These are phyloP conservation scores for Cercospora sp. DNA, from an alignment of 2,329 filamentous ascomycete species.

Conservation along the genomic window DNA sequence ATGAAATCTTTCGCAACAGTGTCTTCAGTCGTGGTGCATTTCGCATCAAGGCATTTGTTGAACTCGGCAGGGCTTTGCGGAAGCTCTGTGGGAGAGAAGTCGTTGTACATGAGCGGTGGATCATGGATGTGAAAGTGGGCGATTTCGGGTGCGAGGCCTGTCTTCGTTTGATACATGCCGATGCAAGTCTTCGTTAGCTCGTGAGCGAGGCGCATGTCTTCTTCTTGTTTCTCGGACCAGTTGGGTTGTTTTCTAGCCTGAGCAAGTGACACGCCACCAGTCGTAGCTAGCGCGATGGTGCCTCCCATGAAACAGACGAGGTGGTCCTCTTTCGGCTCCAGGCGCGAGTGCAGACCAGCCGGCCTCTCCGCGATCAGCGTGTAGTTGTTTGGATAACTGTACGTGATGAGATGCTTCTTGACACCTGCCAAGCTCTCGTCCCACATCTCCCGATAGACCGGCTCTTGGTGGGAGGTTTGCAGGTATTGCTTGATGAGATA, in stretches of 20 bases:
- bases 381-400: slow-evolving; percentile 74
- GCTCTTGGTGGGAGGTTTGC: slow-evolving; percentile 84
- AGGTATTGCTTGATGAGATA: slow-evolving; percentile 98
- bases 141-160: slow-evolving; percentile 92
- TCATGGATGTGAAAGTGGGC: slow-evolving; percentile 79
- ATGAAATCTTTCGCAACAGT: slow-evolving; percentile 71
- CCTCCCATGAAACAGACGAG: slow-evolving; percentile 97
- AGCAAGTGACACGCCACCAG: slow-evolving; percentile 71
- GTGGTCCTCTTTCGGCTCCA: slow-evolving; percentile 96
- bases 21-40: slow-evolving; percentile 54
- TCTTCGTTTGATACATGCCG: slow-evolving; percentile 94
- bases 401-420: slow-evolving; percentile 88
- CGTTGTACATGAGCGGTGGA: slow-evolving; percentile 64
- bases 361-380: slow-evolving; percentile 90
- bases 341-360: slow-evolving; percentile 61
- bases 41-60: slow-evolving; percentile 28
- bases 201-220: slow-evolving; percentile 80
- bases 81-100: slow-evolving; percentile 47
- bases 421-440: slow-evolving; percentile 79
- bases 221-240: slow-evolving; percentile 79
- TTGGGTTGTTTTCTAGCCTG: slow-evolving; percentile 68
- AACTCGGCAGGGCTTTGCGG: slow-evolving; percentile 52
- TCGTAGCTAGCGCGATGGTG: slow-evolving; percentile 86
- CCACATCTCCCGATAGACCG: slow-evolving; percentile 90
- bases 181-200: slow-evolving; percentile 97